Evolutionary conservation across 208 protist species (phyloP), one percentile per base, ranked within the genome.

Genomic region (Eutreptiella sp.): DNA sequence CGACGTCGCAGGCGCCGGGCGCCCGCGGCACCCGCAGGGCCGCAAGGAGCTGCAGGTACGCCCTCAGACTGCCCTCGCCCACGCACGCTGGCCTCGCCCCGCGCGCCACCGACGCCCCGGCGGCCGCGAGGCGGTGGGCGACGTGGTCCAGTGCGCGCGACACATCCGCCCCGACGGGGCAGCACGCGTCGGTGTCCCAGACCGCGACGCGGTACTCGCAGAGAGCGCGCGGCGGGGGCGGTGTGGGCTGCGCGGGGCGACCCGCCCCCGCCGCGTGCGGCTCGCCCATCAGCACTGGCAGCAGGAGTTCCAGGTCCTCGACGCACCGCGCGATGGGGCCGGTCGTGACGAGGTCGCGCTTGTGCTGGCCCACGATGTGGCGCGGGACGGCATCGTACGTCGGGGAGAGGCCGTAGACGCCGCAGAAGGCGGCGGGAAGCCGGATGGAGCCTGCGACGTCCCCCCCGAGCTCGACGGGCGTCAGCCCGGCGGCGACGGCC

Each of bases 381-480:
- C 85, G 87, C 34, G 70, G 71, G 73, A 91, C 88, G 68, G 80
- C 81, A 58, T 89, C 81, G 41, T 78, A 77, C 47, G 75, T 84
- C 34, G 83, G 70, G 73, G 89, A 89, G 74, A 85, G 76, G 14
- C 85, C 85, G 69, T 80, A 89, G 19, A 92, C 81, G 46, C 85
- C 85, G 58, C 87, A 88, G 71, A 88, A 90, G 68, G 83, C 85
- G 53, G 83, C 79, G 4, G 85, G 85, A 80, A 88, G 85, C 63
- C 85, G 82, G 45, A 92, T 89, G 26, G 83, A 89, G 24, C 85
- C 85, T 45, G 83, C 85, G 62, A 89, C 87, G 64, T 92, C 85
- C 55, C 80, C 85, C 45, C 85, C 85, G 7, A 92, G 61, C 59
- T 74, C 79, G 64, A 89, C 85, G 65, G 79, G 78, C 34, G 80